A percentile compares a stretch with the other conserved stretches of the same genome.
These are phyloP conservation scores for Acorus calamus DNA, from an alignment of 106 monocot species.

Conservation along the genomic window DNA sequence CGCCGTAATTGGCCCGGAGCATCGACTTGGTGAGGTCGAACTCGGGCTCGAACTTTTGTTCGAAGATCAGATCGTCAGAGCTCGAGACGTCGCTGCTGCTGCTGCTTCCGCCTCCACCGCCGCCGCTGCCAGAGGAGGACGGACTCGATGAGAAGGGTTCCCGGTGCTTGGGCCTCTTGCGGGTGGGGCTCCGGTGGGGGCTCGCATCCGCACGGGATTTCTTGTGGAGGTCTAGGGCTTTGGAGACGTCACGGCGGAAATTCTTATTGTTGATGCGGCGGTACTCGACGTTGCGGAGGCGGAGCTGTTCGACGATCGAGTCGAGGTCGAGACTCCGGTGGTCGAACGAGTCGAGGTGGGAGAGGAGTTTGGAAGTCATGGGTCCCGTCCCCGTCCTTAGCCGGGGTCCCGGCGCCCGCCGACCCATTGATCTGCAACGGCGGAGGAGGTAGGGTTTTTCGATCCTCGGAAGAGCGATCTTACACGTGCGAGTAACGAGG, in stretches of 20 bases:
- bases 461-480: too few relatives aligned
- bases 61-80: constrained; percentile 32
- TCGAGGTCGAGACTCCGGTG: constrained; percentile 6
- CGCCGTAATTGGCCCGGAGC: constrained; percentile 41
- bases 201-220: background rate
- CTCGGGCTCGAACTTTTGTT: constrained; percentile 33
- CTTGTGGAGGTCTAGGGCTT: constrained; percentile 9
- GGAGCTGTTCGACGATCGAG: constrained; percentile 27
- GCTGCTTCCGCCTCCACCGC: background rate
- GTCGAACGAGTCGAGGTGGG: too few relatives aligned
- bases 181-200: background rate
- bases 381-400: too few relatives aligned
- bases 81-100: background rate
- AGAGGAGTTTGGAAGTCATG: too few relatives aligned
- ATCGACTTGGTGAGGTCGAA: constrained; percentile 60
- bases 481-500: too few relatives aligned
- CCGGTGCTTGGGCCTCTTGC: constrained; percentile 7
- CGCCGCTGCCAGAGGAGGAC: constrained; percentile 15
- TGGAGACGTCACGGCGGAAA: constrained; percentile 27
- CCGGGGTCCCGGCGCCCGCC: too few relatives aligned
- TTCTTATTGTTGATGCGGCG: constrained; percentile 29
- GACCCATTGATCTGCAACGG: too few relatives aligned
- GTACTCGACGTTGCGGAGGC: constrained; percentile 42
- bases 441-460: too few relatives aligned
- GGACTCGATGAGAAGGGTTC: constrained; percentile 18